Evolutionary conservation across 2,329 filamentous ascomycete genomes (phyloP), one percentile per base, ranked within the genome.

Genomic region (Cercospora canescens): DNA sequence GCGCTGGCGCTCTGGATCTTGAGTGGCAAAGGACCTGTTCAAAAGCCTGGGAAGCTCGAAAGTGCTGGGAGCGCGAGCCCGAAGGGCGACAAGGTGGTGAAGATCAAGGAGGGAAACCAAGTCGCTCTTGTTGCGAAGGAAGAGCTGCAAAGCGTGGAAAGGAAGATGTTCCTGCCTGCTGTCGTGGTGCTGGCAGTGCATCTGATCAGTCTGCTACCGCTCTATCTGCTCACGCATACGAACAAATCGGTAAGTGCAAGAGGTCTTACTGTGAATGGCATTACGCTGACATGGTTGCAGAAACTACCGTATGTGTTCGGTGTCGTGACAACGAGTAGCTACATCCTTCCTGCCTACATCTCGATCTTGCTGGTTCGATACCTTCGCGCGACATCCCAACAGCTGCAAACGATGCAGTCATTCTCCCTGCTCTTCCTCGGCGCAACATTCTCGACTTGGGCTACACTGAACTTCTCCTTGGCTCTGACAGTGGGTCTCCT

Each of bases 381-480:
- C 32, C 61, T 69, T 57, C 35, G 62, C 24, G 65, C 67, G 37
- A 68, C 68, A 21, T 64, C 57, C 4, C 92, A 94, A 75, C 90
- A 94, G 75, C 89, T 90, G 74, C 86, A 89, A 56, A 87, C 97
- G 60, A 88, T 93, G 70, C 94, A 96, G 77, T 95, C 91, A 65
- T 93, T 98, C 82, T 96, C 93, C 6, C 87, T 98, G n/a, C 88
- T 99, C 12, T 84, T 96, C 9, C 87, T 98, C 0, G 95, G 95
- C 73, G 92, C 97, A 83, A 94, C 93, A 73, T 88, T 99, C 70
- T 94, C 94, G 12, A 91, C 94, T 0, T 89, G 99, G 12, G 94
- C 95, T 2, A 99, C 94, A 0, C 87, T 99, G 60, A 99, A 99
- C 80, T 99, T 99, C 83, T 93, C 91, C 3, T 88, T 97, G 14